phyloP scores from a whole-genome alignment of 2,329 filamentous ascomycete genomes.

The Diplodia corticola region DNA sequence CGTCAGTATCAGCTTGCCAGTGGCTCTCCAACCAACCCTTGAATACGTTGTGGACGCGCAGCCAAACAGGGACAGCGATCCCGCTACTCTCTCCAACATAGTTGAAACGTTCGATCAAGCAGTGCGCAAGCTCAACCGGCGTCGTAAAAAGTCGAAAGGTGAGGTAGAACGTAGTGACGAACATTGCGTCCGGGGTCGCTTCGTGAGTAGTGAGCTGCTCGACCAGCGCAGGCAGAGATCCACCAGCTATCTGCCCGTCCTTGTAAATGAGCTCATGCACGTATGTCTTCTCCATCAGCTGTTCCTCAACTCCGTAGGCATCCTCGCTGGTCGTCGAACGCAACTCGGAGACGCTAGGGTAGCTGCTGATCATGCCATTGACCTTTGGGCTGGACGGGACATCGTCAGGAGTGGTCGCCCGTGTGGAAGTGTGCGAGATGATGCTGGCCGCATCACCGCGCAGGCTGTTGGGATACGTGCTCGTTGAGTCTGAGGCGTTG shows the following conservation, averaged over 20 bases:
- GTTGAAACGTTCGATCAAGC: conserved; percentile 87
- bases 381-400: conserved; percentile 54
- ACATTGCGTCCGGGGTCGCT: conserved; percentile 85
- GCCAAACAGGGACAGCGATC: conserved; percentile 75
- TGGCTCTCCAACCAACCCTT: conserved; percentile 97
- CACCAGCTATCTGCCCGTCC: conserved; percentile 91
- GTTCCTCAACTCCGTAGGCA: conserved; percentile 74
- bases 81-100: conserved; percentile 79
- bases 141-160: conserved; percentile 93
- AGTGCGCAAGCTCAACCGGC: conserved; percentile 73
- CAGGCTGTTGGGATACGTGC: conserved; percentile 70
- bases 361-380: conserved; percentile 61
- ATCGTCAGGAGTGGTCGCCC: conserved; percentile 82
- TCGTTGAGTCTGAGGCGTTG: conserved; percentile 73
- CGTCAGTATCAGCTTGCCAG: conserved; percentile 83
- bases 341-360: conserved; percentile 65
- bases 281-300: conserved; percentile 86
- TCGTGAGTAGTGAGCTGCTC: conserved; percentile 92
- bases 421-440: conserved; percentile 78
- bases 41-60: conserved; percentile 94
- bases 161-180: conserved; percentile 92
- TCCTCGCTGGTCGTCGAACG: conserved; percentile 69
- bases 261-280: conserved; percentile 90
- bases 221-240: conserved; percentile 85
- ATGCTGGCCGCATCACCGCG: conserved; percentile 80